These are phyloP conservation scores for Penicillium rolfsii DNA, from an alignment of 2,329 filamentous ascomycete genomes.

Conservation along the genomic window DNA sequence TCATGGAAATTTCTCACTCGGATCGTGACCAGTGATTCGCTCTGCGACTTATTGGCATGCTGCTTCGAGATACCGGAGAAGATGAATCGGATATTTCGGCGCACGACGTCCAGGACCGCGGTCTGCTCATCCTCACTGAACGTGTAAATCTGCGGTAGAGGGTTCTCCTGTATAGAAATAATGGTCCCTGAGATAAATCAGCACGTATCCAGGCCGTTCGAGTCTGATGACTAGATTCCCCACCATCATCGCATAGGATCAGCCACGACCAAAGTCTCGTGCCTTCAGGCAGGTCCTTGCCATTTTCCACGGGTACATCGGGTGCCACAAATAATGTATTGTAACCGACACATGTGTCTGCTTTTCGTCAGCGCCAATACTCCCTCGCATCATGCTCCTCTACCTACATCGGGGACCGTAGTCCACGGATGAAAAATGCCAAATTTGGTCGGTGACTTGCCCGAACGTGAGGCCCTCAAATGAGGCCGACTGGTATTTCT, in stretches of 20 bases:
- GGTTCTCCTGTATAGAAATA: conserved; percentile 69
- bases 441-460: conserved; percentile 68
- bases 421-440: conserved; percentile 75
- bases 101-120: conserved; percentile 43
- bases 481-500: conserved; percentile 30
- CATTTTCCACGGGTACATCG: conserved; percentile 48
- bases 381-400: conserved; percentile 8
- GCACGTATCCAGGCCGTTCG: background rate
- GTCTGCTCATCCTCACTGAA: conserved; percentile 32
- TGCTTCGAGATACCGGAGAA: conserved; percentile 64
- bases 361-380: conserved; percentile 19
- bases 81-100: conserved; percentile 63
- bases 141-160: conserved; percentile 52
- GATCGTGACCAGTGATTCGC: conserved; percentile 55
- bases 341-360: conserved; percentile 71
- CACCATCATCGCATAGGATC: conserved; percentile 67
- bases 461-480: conserved; percentile 54
- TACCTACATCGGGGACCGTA: conserved; percentile 65
- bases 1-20: conserved; percentile 46
- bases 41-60: conserved; percentile 51
- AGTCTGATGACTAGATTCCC: background rate
- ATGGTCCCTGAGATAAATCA: conserved; percentile 59
- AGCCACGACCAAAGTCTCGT: conserved; percentile 72
- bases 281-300: conserved; percentile 49
- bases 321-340: conserved; percentile 59